Evolutionary conservation across 2,329 filamentous ascomycete species (phyloP).

Genomic region (Arachnopeziza araneosa): DNA sequence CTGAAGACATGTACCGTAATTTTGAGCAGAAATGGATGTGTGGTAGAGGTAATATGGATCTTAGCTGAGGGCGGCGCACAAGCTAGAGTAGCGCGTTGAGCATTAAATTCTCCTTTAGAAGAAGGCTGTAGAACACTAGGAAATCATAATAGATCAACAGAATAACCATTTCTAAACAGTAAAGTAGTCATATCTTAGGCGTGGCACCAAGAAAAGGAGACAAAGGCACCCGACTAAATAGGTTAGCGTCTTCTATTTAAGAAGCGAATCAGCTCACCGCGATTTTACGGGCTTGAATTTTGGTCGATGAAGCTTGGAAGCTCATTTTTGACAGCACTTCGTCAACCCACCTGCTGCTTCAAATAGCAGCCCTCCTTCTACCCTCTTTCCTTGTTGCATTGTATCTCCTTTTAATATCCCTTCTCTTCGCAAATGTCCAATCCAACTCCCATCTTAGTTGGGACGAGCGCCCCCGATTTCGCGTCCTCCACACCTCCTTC

Average conservation of each 20-base stretch:
- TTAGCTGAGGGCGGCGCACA: too few species aligned
- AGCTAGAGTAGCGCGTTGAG: too few species aligned
- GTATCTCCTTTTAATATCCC: constrained; percentile 20
- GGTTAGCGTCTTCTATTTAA: neutral
- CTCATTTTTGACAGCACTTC: constrained; percentile 3
- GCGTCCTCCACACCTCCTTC: constrained; percentile 29
- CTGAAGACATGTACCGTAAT: too few species aligned
- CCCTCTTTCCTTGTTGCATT: constrained; percentile 15
- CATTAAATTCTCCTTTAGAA: neutral
- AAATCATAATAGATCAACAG: neutral
- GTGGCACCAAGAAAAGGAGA: neutral
- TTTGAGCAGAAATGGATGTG: too few species aligned
- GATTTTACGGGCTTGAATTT: neutral
- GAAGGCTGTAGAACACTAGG: neutral
- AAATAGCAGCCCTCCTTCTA: constrained; percentile 13
- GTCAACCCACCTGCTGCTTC: constrained; percentile 12
- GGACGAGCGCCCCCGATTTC: constrained; percentile 27
- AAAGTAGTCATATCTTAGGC: neutral
- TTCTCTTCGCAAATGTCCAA: constrained; percentile 26
- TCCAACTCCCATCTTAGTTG: constrained; percentile 22
- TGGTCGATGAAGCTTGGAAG: neutral
- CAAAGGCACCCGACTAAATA: neutral
- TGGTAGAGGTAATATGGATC: too few species aligned
- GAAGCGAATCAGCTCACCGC: neutral
- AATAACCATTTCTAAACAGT: neutral